Base-by-base conservation (phyloP, 2,329 filamentous ascomycete species). In the Phoma sp. region DNA sequence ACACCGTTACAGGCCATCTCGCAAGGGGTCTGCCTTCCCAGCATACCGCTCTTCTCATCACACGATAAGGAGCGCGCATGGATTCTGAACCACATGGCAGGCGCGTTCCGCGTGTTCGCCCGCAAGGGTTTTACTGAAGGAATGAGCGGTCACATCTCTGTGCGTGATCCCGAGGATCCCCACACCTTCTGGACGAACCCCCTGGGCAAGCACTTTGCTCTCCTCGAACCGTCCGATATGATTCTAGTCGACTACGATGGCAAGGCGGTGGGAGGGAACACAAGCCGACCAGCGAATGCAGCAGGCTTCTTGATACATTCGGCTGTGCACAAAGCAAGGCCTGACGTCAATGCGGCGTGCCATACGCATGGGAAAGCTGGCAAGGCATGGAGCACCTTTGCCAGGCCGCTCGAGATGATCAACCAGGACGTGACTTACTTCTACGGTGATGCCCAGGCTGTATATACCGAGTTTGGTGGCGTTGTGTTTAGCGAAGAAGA, bases 271-370 rank as follows among this genome's bases (percentile, higher is more conserved):
- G 86, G 85, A 14, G 87, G 87, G 1, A 87, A 88, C 64, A 79
- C 76, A 53, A 80, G 73, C 12, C 78, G 82, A 26, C 83, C 87
- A 2, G 82, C 83, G 39, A 91, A 91, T 69, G 82, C 84, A 3
- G 86, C 88, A 0, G 88, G 88, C 5, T 90, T 88, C 67, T 76
- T 86, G 57, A 91, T 92, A 61, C 88, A 91, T 74, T 82, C 81
- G 6, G 87, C 86, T 20, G 78, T 91, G 10, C 84, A 89, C 75
- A 87, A 86, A 74, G 85, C 85, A 4, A 78, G 88, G 26, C 83
- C 83, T 4, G 82, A 89, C 67, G 84, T 88, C 29, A 79, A 86
- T 62, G 87, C 88, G 15, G 83, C 87, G 25, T 89, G 86, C 71
- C 89, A 92, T 66, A 84, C 85, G 3, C 88, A 91, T 69, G 84